Conservation (phyloP, 345 rosid genomes). For the Citrus glauca region DNA sequence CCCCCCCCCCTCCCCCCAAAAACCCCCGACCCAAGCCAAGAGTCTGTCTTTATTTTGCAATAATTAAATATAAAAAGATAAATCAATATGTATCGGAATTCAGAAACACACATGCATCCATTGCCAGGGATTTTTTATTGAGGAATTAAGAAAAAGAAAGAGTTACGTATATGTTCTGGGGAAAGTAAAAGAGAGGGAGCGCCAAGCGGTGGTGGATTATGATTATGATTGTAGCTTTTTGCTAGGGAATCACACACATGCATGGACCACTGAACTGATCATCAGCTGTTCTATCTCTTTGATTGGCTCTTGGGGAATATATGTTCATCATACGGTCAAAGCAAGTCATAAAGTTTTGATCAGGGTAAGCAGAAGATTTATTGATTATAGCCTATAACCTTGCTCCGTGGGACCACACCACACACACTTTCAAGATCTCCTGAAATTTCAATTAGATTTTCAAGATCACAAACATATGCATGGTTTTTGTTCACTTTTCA, state of each 20-base stretch:
- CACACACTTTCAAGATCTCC: slow-evolving; percentile 21
- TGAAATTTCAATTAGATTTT: slow-evolving; percentile 16
- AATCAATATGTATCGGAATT: too few species aligned
- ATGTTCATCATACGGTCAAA: slow-evolving; percentile 24
- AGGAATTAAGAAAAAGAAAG: slow-evolving; percentile 1
- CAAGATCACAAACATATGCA: background rate
- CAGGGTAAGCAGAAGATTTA: too few species aligned
- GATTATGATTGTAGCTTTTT: slow-evolving; percentile 25
- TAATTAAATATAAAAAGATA: background rate
- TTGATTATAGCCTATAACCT: too few species aligned
- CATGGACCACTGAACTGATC: slow-evolving; percentile 20
- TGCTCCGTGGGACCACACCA: too few species aligned
- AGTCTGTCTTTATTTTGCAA: too few species aligned
- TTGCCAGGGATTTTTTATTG: slow-evolving; percentile 12
- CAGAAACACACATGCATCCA: background rate
- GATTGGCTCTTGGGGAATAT: slow-evolving; percentile 34
- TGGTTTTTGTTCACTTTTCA: background rate
- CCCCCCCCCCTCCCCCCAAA: too few species aligned
- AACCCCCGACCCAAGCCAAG: too few species aligned
- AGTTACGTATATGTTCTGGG: slow-evolving; percentile 5
- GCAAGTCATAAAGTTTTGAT: slow-evolving; percentile 27
- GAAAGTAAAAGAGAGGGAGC: slow-evolving; percentile 24
- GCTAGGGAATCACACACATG: slow-evolving; percentile 23
- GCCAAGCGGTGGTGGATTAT: slow-evolving; percentile 9
- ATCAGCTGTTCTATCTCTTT: background rate